These are phyloP conservation scores for Colletotrichum cordylinicola DNA, from an alignment of 2,329 filamentous ascomycete species.

Conservation along the genomic window DNA sequence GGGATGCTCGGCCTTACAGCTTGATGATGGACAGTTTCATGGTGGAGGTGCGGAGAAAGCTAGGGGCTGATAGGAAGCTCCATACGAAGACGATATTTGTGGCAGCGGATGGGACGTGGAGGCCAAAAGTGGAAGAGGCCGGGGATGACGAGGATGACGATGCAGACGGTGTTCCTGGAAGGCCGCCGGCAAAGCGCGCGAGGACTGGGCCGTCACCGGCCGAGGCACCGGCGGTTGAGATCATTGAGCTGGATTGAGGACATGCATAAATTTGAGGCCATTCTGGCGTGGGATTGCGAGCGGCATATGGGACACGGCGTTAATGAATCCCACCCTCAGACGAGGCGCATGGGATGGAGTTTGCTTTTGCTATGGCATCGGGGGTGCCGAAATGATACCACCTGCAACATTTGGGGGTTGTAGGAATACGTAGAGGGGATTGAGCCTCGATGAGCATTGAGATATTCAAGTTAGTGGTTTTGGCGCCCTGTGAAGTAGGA, in stretches of 20 bases:
- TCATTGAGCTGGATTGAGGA: constrained; percentile 22
- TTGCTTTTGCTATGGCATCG: constrained; percentile 5
- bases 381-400: constrained; percentile 16
- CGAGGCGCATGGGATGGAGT: neutral
- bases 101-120: constrained; percentile 37
- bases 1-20: constrained; percentile 76
- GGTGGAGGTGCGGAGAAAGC: constrained; percentile 59
- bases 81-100: constrained; percentile 36
- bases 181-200: constrained; percentile 14
- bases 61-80: constrained; percentile 39
- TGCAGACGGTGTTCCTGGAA: neutral
- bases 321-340: neutral
- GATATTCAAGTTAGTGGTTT: neutral
- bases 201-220: neutral
- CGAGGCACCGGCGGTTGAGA: neutral
- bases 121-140: constrained; percentile 33
- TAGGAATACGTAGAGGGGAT: neutral
- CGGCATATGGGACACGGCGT: neutral
- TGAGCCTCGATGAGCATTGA: neutral
- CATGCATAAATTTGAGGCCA: neutral
- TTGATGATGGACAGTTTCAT: constrained; percentile 81
- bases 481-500: neutral
- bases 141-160: constrained; percentile 27
- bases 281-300: neutral
- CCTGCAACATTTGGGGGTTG: constrained; percentile 13